Percentiles rank a stretch among this genome's conserved stretches.
Evolutionary conservation across 2,329 filamentous ascomycete species (phyloP).

Genomic region (Orbilia brochopaga): DNA sequence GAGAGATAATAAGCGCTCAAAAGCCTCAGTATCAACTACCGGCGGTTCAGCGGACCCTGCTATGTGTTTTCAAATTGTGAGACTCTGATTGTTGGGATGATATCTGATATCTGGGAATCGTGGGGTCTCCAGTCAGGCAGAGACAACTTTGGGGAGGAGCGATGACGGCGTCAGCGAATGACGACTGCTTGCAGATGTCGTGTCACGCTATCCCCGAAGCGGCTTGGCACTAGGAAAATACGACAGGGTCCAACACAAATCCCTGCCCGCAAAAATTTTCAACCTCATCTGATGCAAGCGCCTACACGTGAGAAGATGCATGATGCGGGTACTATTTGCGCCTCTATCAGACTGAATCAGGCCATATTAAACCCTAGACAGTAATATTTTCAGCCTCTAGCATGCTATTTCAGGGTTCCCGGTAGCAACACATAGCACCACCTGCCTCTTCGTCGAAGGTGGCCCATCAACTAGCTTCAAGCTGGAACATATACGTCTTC

Average conservation of each 20-base stretch:
- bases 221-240: conserved; percentile 41
- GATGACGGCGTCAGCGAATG: conserved; percentile 20
- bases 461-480: too few relatives aligned
- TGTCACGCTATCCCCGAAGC: conserved; percentile 32
- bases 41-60: too few relatives aligned
- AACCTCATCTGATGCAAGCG: background rate
- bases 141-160: background rate
- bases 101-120: background rate
- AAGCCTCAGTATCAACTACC: too few relatives aligned
- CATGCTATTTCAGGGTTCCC: too few relatives aligned
- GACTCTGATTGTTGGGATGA: background rate
- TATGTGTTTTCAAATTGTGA: too few relatives aligned
- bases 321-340: background rate
- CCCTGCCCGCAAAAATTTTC: conserved; percentile 34
- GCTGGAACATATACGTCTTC: conserved; percentile 19
- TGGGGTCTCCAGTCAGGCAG: background rate
- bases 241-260: conserved; percentile 49
- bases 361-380: too few relatives aligned
- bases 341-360: too few relatives aligned
- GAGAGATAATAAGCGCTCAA: too few relatives aligned
- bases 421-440: too few relatives aligned
- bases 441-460: too few relatives aligned
- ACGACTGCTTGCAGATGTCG: conserved; percentile 39
- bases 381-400: too few relatives aligned
- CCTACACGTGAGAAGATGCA: background rate